These are phyloP conservation scores for Geosmithia morbida DNA, from an alignment of 2,329 filamentous ascomycete genomes.

Conservation along the genomic window DNA sequence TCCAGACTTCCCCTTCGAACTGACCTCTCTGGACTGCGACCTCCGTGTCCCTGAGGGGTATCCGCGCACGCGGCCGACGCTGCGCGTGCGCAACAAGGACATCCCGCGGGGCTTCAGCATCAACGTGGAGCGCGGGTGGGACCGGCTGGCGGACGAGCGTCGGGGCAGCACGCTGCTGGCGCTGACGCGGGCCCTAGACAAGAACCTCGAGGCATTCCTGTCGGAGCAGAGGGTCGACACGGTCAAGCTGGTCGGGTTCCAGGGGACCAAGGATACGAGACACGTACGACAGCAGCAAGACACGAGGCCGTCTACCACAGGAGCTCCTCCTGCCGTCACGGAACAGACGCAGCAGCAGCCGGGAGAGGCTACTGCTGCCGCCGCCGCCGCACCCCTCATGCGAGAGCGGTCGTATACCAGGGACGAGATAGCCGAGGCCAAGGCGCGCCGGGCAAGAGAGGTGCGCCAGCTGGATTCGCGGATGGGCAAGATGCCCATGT, in stretches of 20 bases:
- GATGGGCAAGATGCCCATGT: slow-evolving; percentile 52
- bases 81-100: slow-evolving; percentile 52
- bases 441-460: slow-evolving; percentile 48
- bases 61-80: slow-evolving; percentile 37
- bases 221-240: slow-evolving; percentile 58
- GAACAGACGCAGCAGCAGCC: slow-evolving; percentile 2
- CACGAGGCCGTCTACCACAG: slow-evolving; percentile 1
- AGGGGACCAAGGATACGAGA: slow-evolving; percentile 33
- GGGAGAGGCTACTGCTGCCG: slow-evolving; percentile 1
- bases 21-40: slow-evolving; percentile 53
- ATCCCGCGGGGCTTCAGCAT: slow-evolving; percentile 60
- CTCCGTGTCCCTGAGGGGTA: slow-evolving; percentile 51
- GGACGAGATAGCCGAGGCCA: slow-evolving; percentile 48
- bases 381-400: slow-evolving; percentile 14
- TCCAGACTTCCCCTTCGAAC: slow-evolving; percentile 71
- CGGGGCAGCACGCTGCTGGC: slow-evolving; percentile 45
- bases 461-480: slow-evolving; percentile 61
- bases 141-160: slow-evolving; percentile 42
- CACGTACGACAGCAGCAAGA: slow-evolving; percentile 17
- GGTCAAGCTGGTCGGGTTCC: slow-evolving; percentile 49
- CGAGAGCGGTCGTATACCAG: slow-evolving; percentile 35
- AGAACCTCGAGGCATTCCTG: slow-evolving; percentile 54
- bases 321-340: neutral
- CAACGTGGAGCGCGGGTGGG: slow-evolving; percentile 66
- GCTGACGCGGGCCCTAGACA: slow-evolving; percentile 57